A percentile compares a stretch with the other conserved stretches of the same genome.
These are phyloP conservation scores for Cryphonectria carpinicola DNA, from an alignment of 2,329 filamentous ascomycete genomes.

Conservation along the genomic window DNA sequence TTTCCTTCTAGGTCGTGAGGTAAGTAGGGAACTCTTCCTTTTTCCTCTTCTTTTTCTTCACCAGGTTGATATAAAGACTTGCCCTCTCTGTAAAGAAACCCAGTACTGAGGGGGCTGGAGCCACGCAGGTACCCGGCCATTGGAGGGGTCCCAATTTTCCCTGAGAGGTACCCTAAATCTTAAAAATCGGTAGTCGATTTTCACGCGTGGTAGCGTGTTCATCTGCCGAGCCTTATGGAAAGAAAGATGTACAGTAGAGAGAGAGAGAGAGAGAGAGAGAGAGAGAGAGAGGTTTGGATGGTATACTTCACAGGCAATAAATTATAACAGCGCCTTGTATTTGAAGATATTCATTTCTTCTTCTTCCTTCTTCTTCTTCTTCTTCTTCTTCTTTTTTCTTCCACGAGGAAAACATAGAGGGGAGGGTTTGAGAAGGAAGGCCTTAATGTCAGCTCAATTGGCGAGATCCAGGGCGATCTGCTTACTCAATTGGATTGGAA, in stretches of 20 bases:
- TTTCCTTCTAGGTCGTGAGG: not conserved
- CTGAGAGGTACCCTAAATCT: not conserved
- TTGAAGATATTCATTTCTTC: not conserved
- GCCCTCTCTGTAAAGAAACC: not conserved
- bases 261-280: too few relatives aligned
- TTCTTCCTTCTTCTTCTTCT: not conserved
- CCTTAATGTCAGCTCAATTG: not conserved
- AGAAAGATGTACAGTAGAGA: too few relatives aligned
- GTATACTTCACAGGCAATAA: not conserved
- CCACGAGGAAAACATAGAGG: not conserved
- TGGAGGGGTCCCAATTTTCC: not conserved
- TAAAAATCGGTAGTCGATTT: not conserved
- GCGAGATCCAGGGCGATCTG: not conserved
- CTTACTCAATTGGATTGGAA: not conserved
- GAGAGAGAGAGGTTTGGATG: not conserved
- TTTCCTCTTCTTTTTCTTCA: not conserved
- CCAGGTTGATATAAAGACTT: not conserved
- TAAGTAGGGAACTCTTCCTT: not conserved
- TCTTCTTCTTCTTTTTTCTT: not conserved
- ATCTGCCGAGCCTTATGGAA: not conserved
- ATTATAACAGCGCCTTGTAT: not conserved
- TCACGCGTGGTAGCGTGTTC: not conserved
- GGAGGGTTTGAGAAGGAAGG: not conserved
- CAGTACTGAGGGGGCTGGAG: not conserved
- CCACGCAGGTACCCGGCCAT: not conserved